phyloP scores from a whole-genome alignment of 1,284 basidiomycete genomes.

The Boletellus sp. region DNA sequence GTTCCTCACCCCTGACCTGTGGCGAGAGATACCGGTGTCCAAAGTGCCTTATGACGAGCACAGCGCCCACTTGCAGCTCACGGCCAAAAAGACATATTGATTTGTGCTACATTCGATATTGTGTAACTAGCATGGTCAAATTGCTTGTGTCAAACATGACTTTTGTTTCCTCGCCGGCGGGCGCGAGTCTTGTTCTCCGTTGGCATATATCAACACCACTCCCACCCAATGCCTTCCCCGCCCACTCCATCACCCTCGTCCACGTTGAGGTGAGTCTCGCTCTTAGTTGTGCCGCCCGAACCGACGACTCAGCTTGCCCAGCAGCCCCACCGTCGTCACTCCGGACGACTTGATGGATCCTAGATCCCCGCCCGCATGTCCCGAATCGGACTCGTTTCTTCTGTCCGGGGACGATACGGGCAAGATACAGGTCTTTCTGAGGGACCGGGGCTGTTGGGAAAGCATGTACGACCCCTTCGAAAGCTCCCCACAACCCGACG shows the following conservation, averaged over 20 bases:
- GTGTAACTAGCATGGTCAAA: background rate
- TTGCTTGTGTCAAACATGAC: no score
- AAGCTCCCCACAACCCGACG: constrained; percentile 10
- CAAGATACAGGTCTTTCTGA: constrained; percentile 14
- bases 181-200: no score
- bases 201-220: no score
- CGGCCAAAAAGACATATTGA: constrained; percentile 75
- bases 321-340: background rate
- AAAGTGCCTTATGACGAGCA: constrained; percentile 93
- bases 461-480: constrained; percentile 6
- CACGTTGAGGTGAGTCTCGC: constrained; percentile 23
- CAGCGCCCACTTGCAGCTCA: constrained; percentile 85
- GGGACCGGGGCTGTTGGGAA: constrained; percentile 10
- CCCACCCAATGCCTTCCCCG: background rate
- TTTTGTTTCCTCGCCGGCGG: no score
- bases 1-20: constrained; percentile 97
- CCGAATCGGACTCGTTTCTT: background rate
- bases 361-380: background rate
- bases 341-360: background rate
- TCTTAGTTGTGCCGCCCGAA: no score
- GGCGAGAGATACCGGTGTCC: constrained; percentile 90
- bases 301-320: no score
- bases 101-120: background rate
- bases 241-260: constrained; percentile 21
- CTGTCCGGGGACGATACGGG: constrained; percentile 16